These are phyloP conservation scores for Coemansia sp. DNA, from an alignment of 192 early-diverging fungal species.

Conservation along the genomic window DNA sequence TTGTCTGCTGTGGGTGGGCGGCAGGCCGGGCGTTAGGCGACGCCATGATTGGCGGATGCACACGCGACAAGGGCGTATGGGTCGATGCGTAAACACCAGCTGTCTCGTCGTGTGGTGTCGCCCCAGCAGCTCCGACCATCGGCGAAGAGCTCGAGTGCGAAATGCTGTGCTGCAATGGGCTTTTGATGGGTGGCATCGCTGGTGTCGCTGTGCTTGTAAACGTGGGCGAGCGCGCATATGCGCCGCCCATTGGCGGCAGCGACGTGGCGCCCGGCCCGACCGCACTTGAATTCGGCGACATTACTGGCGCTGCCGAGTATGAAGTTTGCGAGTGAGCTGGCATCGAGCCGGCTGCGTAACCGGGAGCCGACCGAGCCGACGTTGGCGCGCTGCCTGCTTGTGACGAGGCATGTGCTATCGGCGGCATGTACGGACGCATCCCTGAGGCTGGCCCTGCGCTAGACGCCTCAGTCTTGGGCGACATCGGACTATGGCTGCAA, in stretches of 20 bases:
- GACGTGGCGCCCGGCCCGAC: not conserved
- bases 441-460: constrained; percentile 6
- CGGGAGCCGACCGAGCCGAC: constrained; percentile 27
- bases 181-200: constrained; percentile 33
- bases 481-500: constrained; percentile 39
- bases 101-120: constrained; percentile 21
- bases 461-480: constrained; percentile 43
- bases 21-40: constrained; percentile 40
- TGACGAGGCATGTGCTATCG: constrained; percentile 43
- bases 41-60: constrained; percentile 21
- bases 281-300: constrained; percentile 20
- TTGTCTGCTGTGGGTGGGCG: constrained; percentile 11
- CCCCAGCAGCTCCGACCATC: constrained; percentile 1
- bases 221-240: constrained; percentile 46
- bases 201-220: constrained; percentile 28
- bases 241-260: constrained; percentile 32
- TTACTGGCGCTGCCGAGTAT: constrained; percentile 8
- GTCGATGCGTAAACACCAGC: constrained; percentile 3
- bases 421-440: constrained; percentile 34
- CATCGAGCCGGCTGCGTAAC: constrained; percentile 30
- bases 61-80: constrained; percentile 30
- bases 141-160: constrained; percentile 35
- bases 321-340: constrained; percentile 40
- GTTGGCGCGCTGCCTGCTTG: constrained; percentile 22
- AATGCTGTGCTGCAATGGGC: constrained; percentile 7